Evolutionary conservation across 495 filamentous ascomycete genomes (phyloP).

Genomic region (Neurospora tetraspora): DNA sequence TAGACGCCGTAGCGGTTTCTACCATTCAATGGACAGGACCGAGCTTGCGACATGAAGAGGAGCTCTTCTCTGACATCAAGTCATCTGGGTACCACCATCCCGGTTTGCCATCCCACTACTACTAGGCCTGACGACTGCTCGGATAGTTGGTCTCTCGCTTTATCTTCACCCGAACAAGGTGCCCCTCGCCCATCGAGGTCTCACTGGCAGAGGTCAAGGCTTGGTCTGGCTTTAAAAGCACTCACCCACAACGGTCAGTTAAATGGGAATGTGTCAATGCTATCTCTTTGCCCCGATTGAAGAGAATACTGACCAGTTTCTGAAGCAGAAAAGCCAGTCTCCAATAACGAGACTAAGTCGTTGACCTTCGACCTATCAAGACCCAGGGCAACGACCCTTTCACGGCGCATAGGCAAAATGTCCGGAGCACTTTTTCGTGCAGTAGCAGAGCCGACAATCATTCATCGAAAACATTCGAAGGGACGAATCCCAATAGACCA

Average conservation of each 20-base stretch:
- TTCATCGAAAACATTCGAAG: conserved; percentile 33
- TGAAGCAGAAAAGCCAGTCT: neutral
- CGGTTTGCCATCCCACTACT: conserved; percentile 1
- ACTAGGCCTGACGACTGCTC: neutral
- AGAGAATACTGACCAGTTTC: neutral
- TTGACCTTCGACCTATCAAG: neutral
- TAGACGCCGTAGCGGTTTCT: neutral
- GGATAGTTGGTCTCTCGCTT: neutral
- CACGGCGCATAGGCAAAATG: conserved; percentile 25
- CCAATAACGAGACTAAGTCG: neutral
- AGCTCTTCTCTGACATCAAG: conserved; percentile 7
- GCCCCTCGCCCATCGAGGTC: conserved; percentile 22
- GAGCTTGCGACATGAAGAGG: conserved; percentile 18
- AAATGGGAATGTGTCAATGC: neutral
- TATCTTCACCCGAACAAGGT: neutral
- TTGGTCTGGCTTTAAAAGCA: conserved; percentile 35
- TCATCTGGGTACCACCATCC: conserved; percentile 3
- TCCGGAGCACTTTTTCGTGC: conserved; percentile 32
- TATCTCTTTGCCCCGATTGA: neutral
- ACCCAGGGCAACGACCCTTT: conserved; percentile 13
- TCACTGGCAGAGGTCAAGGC: conserved; percentile 30
- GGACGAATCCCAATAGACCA: conserved; percentile 19
- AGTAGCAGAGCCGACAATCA: conserved; percentile 34
- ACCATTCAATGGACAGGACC: conserved; percentile 12
- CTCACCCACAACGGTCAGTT: conserved; percentile 35